Conservation (phyloP, 495 filamentous ascomycete genomes). For the Sordaria brevicollis region DNA sequence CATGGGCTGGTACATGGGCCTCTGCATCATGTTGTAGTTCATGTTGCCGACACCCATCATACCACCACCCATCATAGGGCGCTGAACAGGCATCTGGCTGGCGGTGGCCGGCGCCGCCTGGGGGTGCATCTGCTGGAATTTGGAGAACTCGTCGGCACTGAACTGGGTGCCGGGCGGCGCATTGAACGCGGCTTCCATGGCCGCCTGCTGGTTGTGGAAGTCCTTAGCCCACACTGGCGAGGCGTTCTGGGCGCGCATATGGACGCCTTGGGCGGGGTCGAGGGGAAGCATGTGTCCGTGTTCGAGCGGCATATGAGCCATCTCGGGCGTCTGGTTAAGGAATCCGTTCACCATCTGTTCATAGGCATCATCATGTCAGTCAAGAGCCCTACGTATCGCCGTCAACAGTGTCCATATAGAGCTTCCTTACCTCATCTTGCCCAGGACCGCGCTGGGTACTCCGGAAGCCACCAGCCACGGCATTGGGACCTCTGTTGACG, state of each 20-base stretch:
- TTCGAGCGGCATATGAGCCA: constrained; percentile 35
- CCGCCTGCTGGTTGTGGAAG: constrained; percentile 53
- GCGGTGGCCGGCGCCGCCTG: constrained; percentile 18
- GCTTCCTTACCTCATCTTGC: constrained; percentile 35
- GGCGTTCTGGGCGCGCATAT: constrained; percentile 32
- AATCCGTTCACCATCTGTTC: constrained; percentile 86
- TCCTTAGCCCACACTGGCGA: constrained; percentile 46
- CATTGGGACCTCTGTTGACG: constrained; percentile 54
- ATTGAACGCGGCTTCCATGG: constrained; percentile 74
- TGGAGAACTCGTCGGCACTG: constrained; percentile 73
- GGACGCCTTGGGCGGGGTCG: constrained; percentile 35
- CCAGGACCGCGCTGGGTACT: constrained; percentile 27
- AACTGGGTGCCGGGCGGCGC: constrained; percentile 53
- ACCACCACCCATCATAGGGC: constrained; percentile 46
- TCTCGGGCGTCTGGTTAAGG: constrained; percentile 54
- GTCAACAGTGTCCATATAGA: neutral
- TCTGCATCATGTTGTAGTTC: constrained; percentile 33
- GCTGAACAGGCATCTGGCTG: constrained; percentile 45
- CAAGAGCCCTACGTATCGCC: neutral
- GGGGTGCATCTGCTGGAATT: constrained; percentile 63
- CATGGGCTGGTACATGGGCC: constrained; percentile 40
- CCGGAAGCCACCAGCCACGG: constrained; percentile 30
- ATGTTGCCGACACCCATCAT: constrained; percentile 37
- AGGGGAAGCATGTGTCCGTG: constrained; percentile 27
- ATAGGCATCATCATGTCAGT: neutral